Evolutionary conservation across 2,329 filamentous ascomycete species (phyloP), one percentile per base, ranked within the genome.

Genomic region (Lachnellula suecica): DNA sequence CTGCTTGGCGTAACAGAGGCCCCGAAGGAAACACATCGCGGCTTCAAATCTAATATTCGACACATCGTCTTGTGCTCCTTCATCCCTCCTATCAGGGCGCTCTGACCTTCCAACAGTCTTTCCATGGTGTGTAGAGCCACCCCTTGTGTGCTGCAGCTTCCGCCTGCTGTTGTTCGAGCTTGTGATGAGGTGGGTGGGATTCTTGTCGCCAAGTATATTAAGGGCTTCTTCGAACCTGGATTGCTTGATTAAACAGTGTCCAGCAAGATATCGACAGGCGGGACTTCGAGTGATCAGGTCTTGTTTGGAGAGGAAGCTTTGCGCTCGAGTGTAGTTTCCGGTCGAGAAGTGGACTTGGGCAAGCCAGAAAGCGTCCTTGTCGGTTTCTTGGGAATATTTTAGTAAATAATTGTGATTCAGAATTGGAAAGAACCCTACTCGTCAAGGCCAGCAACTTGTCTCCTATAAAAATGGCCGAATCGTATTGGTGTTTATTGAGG

Each of bases 261-360:
- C 93, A 43, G 92, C 90, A 29, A 99, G 85, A 68, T 99, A 99
- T 66, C 88, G 86, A 69, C 93, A 97, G 47, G 91, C 89, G 1
- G 91, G 83, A 64, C 89, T 97, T 63, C 89, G 84, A 41, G 83
- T 74, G 62, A 94, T 82, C 57, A 97, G 82, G 69, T 95, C 89
- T 69, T 92, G 87, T 64, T 90, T 87, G 25, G 86, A 84, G 56
- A 99, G 84, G 59, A 97, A 89, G 22, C 89, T 82, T 64, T 96
- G 87, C 2, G 94, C 92, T 64, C 94, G 88, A 8, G 88, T 94
- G 71, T 96, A 97, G 75, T 97, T 96, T 63, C 91, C 92, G 44
- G 91, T 94, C 47, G 87, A 88, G 73, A 97, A 99, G 72, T 99
- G 93, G 34, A 96, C 91, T 72, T 97, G 93, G n/a, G 94, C 94